These are phyloP conservation scores for Pseudocercospora macadamiae DNA, from an alignment of 2,329 filamentous ascomycete genomes.

Conservation along the genomic window DNA sequence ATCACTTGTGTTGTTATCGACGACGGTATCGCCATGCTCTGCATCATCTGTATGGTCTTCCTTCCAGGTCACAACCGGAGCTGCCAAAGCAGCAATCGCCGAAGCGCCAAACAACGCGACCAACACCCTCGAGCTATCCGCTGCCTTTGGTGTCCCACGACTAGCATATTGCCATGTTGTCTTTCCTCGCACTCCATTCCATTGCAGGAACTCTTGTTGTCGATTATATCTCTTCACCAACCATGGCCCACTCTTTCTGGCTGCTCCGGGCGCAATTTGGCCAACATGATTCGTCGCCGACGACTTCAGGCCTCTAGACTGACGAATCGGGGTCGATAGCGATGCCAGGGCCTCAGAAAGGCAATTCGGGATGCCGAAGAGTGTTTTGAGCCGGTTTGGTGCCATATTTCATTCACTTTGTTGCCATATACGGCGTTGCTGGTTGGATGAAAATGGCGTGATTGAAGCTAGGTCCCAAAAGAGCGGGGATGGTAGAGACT, in stretches of 20 bases:
- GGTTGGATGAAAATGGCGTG: constrained; percentile 8
- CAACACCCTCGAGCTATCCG: constrained; percentile 25
- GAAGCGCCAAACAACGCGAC: constrained; percentile 25
- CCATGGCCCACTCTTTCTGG: constrained; percentile 20
- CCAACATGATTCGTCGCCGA: constrained; percentile 20
- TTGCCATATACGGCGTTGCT: background rate
- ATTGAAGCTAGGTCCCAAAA: background rate
- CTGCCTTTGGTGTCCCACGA: constrained; percentile 19
- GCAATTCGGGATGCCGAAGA: constrained; percentile 23
- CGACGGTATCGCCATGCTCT: background rate
- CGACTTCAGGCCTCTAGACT: constrained; percentile 10
- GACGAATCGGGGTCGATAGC: constrained; percentile 16
- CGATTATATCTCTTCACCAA: constrained; percentile 10
- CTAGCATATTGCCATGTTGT: constrained; percentile 16
- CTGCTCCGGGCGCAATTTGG: constrained; percentile 25
- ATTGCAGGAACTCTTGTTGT: constrained; percentile 18
- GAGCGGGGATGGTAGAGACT: background rate
- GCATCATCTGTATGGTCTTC: constrained; percentile 13
- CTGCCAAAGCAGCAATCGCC: constrained; percentile 25
- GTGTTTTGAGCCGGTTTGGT: constrained; percentile 15
- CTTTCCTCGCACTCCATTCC: constrained; percentile 22
- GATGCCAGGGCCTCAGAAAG: constrained; percentile 12
- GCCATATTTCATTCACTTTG: constrained; percentile 17
- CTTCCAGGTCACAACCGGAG: constrained; percentile 23
- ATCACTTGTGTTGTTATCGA: background rate